Conservation (phyloP, 2,329 filamentous ascomycete genomes). For the Claviceps quebecensis region DNA sequence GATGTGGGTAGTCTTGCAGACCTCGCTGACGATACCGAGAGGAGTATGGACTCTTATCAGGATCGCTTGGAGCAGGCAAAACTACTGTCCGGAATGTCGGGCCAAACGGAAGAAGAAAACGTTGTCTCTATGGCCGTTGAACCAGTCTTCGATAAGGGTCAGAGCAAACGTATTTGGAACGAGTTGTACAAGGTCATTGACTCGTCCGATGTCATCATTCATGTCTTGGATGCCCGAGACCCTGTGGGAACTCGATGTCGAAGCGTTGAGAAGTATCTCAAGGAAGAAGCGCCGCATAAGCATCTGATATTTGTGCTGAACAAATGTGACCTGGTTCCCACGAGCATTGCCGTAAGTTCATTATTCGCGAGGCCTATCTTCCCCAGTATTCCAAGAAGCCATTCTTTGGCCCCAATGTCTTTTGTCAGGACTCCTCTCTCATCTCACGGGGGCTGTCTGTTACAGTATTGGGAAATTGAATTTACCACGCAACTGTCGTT, state of each 20-base stretch:
- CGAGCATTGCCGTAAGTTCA: conserved; percentile 80
- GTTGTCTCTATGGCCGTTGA: conserved; percentile 52
- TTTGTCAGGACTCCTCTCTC: conserved; percentile 75
- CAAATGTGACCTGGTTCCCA: conserved; percentile 69
- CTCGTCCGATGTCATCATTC: conserved; percentile 91
- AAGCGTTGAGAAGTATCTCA: conserved; percentile 70
- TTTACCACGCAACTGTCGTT: conserved; percentile 27
- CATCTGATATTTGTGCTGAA: conserved; percentile 48
- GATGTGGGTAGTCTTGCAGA: conserved; percentile 70
- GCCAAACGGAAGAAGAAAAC: conserved; percentile 37
- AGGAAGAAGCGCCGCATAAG: conserved; percentile 89
- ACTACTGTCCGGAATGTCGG: conserved; percentile 57
- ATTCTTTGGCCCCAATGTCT: conserved; percentile 41
- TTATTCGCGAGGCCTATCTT: background rate
- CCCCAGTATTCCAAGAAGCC: conserved; percentile 7
- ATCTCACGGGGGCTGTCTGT: conserved; percentile 78
- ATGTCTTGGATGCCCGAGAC: conserved; percentile 81
- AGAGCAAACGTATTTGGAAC: conserved; percentile 94
- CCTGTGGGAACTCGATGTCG: conserved; percentile 81
- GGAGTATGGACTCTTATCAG: conserved; percentile 68
- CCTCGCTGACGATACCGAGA: conserved; percentile 63
- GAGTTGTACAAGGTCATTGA: conserved; percentile 92
- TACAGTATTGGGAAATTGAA: conserved; percentile 97
- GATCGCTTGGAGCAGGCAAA: conserved; percentile 69
- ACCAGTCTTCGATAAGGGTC: conserved; percentile 86